A percentile compares a stretch with the other conserved stretches of the same genome.
Conservation (phyloP, 768 basidiomycete species). For the Termitomyces titanicus region DNA sequence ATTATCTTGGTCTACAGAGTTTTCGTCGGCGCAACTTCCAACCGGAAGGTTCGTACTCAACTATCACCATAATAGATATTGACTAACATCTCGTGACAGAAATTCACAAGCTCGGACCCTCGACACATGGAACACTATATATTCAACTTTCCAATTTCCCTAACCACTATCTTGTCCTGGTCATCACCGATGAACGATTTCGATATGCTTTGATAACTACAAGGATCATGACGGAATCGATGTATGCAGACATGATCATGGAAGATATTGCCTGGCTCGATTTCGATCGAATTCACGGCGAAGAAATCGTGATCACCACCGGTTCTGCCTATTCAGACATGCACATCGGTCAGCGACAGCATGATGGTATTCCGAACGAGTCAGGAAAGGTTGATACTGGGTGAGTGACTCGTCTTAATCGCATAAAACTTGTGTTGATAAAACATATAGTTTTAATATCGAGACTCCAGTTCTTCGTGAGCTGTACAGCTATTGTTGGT, state of each 20-base stretch:
- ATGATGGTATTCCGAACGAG: conserved; percentile 9
- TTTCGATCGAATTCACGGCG: conserved; percentile 59
- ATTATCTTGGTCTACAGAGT: conserved; percentile 76
- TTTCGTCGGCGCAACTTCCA: conserved; percentile 67
- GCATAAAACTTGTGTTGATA: conserved; percentile 1
- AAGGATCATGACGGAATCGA: conserved; percentile 47
- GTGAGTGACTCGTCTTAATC: conserved; percentile 9
- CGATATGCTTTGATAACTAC: conserved; percentile 80
- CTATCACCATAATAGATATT: background rate
- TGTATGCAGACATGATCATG: conserved; percentile 61
- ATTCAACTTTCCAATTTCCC: conserved; percentile 78
- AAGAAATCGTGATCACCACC: conserved; percentile 24
- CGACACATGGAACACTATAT: conserved; percentile 61
- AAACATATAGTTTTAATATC: conserved; percentile 51
- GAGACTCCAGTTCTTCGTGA: conserved; percentile 73
- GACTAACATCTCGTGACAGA: conserved; percentile 39
- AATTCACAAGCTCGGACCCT: conserved; percentile 62
- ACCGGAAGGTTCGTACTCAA: conserved; percentile 51
- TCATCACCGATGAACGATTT: conserved; percentile 74
- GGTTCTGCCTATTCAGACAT: conserved; percentile 20
- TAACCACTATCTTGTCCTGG: conserved; percentile 79
- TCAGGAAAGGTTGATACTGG: conserved; percentile 9
- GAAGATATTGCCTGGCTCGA: conserved; percentile 81
- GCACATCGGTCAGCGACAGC: conserved; percentile 20
- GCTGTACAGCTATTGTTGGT: conserved; percentile 89